Conservation (phyloP, 129 eudicot genomes). For the Solidago caesia region DNA sequence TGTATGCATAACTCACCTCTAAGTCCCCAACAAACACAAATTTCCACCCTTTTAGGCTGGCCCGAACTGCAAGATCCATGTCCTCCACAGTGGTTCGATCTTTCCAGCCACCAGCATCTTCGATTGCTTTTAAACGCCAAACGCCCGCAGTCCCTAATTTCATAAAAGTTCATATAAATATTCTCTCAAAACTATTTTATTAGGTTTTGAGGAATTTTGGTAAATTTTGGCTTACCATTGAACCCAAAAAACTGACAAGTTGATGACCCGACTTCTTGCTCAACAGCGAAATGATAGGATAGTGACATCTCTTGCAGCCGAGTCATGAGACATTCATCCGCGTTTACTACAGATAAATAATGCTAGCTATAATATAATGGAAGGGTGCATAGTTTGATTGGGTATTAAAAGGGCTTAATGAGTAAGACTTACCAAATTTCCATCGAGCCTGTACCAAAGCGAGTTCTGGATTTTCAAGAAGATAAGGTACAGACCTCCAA, state of each 20-base stretch:
- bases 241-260: constrained; percentile 81
- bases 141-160: constrained; percentile 79
- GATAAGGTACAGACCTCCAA: constrained; percentile 68
- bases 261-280: constrained; percentile 91
- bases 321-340: constrained; percentile 82
- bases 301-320: constrained; percentile 89
- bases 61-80: constrained; percentile 89
- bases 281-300: constrained; percentile 76
- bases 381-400: neutral
- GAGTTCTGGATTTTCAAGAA: constrained; percentile 63
- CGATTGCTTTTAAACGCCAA: constrained; percentile 70
- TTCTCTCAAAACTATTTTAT: constrained; percentile 9
- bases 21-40: constrained; percentile 74
- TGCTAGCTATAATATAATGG: constrained; percentile 13
- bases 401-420: constrained; percentile 11
- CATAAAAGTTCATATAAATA: constrained; percentile 3
- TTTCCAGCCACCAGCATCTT: constrained; percentile 94
- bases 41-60: constrained; percentile 84
- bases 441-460: constrained; percentile 92
- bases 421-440: constrained; percentile 64
- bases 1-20: constrained; percentile 35
- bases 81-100: constrained; percentile 89
- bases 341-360: constrained; percentile 48
- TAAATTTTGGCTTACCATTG: constrained; percentile 48
- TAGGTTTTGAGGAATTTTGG: neutral